Evolutionary conservation across 2,329 filamentous ascomycete species (phyloP), one percentile per base, ranked within the genome.

Genomic region (Aureobasidium sp.): DNA sequence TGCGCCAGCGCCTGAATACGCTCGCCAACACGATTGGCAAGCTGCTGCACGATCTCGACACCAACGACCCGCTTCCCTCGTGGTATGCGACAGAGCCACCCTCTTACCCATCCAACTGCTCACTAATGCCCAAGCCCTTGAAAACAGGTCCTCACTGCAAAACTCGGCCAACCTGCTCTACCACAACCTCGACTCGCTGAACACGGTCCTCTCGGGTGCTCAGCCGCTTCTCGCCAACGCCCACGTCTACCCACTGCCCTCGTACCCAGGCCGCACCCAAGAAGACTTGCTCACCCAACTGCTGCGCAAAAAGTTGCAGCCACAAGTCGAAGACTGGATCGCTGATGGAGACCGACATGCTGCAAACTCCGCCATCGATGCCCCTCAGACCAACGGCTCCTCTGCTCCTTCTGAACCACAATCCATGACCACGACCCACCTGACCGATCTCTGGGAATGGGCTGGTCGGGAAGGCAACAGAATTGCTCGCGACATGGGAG

Each of bases 281-380:
- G 71, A 74, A 72, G 76, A 72, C 1, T 69, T 71, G 53, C 79
- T 90, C 4, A 80, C 93, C 1, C 84, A 87, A 68, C 79, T 96
- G 2, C 78, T 95, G 36, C 87, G 90, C 42, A 95, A 94, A 75
- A 94, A 94, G 72, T 81, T 91, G 53, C 90, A 94, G 67, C 89
- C 90, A 0, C 81, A 84, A 27, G 86, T 91, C 20, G 89, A 92
- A 71, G 84, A 86, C 62, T 87, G 87, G 76, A 85, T 93, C 29
- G 82, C 85, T 25, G 78, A 85, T 7, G 64, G 64, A 12, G 55
- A 57, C 27, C 57, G 58, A 25, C 53, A 53, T 34, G 64, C 62
- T 4, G 45, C 61, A n/a, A 29, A 41, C n/a, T 25, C n/a, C 15
- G 36, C 22, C 15, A 6, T 20, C 3, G 15, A 37, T 5, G 29